Evolutionary conservation across 177 flowering plant genomes (phyloP), one percentile per base, ranked within the genome.

Genomic region (Tripterygium wilfordii): DNA sequence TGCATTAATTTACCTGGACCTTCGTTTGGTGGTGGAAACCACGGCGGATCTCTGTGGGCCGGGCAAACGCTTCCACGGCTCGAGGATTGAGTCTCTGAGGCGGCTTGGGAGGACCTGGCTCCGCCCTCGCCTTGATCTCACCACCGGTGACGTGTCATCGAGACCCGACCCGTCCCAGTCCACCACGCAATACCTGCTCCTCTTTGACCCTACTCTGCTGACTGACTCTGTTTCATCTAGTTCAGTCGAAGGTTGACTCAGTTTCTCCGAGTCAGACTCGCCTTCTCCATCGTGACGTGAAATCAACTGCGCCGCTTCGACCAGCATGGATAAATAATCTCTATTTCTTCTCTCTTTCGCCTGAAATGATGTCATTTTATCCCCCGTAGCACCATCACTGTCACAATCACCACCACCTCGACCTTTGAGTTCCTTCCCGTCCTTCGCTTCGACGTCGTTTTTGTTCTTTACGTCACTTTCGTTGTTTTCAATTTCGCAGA

Each of bases 1-100:
- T n/a, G n/a, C n/a, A n/a, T n/a, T n/a, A n/a, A n/a, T n/a, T n/a
- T n/a, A n/a, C n/a, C n/a, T n/a, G n/a, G n/a, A n/a, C n/a, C n/a
- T n/a, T n/a, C n/a, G n/a, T n/a, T n/a, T n/a, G n/a, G n/a, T n/a
- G n/a, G n/a, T n/a, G n/a, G n/a, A n/a, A n/a, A n/a, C n/a, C n/a
- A 28, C 30, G 19, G 40, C 19, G 40, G 40, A 4, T 36, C 10
- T 15, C 41, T 38, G 56, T 24, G 29, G 48, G 23, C 51, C 45
- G 19, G 26, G 22, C 36, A 47, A 18, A n/a, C 55, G 54, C 17
- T 56, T 65, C 67, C 62, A 66, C 27, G 77, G 77, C 49, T 76
- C 80, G 17, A 79, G 53, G 19, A 77, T 71, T 10, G 80, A 74
- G 72, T 80, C 82, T 24, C 82, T 53, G 56, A 63, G 77, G 20